phyloP scores from a whole-genome alignment of 176 grass and related monocot genomes.

The Cenchrus purpureus region DNA sequence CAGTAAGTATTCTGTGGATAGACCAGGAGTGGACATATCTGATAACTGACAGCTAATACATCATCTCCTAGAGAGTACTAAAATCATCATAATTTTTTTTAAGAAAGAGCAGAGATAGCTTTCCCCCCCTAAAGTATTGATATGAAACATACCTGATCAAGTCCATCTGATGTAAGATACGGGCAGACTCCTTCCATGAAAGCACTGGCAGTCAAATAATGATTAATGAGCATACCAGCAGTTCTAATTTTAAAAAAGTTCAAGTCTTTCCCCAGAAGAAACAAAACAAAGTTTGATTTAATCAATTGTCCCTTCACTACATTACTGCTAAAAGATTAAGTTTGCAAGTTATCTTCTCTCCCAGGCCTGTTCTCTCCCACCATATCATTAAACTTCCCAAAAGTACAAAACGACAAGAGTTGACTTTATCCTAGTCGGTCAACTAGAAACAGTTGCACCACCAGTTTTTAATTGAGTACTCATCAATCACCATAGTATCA shows the following conservation, averaged over 20 bases:
- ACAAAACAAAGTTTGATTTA: slow-evolving; percentile 5
- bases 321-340: not conserved
- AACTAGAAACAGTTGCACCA: slow-evolving; percentile 39
- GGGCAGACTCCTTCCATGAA: not conserved
- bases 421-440: slow-evolving; percentile 22
- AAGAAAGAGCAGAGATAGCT: not conserved
- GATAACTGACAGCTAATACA: not conserved
- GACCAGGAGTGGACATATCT: slow-evolving; percentile 15
- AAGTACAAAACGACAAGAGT: not conserved
- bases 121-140: not conserved
- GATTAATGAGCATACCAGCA: slow-evolving; percentile 15
- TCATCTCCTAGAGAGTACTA: slow-evolving; percentile 6
- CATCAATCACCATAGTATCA: not conserved
- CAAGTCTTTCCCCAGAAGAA: not conserved
- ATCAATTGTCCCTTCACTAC: not conserved
- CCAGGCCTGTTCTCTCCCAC: slow-evolving; percentile 3
- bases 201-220: not conserved
- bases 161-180: slow-evolving; percentile 6
- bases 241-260: not conserved
- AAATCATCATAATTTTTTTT: slow-evolving; percentile 10
- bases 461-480: not conserved
- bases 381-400: not conserved
- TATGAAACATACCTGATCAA: slow-evolving; percentile 34
- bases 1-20: slow-evolving; percentile 25
- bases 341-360: slow-evolving; percentile 9